phyloP scores from a whole-genome alignment of 495 filamentous ascomycete species.

The Penicillium roqueforti region DNA sequence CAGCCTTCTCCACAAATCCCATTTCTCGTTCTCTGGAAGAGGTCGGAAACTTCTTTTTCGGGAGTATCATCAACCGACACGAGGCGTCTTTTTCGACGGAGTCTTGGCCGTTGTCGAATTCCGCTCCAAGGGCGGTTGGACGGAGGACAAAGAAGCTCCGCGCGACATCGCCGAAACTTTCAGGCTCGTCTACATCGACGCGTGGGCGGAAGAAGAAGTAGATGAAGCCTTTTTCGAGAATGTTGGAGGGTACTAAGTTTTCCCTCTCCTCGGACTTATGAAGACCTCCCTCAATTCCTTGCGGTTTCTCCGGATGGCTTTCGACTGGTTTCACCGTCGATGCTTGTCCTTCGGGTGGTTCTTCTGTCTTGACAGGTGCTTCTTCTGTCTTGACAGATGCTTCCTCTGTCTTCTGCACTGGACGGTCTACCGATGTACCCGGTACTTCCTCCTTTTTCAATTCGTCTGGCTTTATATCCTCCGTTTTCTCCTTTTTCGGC shows the following conservation, averaged over 20 bases:
- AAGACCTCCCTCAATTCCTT: slow-evolving; percentile 21
- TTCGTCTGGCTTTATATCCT: slow-evolving; percentile 13
- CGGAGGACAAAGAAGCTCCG: slow-evolving; percentile 80
- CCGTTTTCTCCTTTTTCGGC: slow-evolving; percentile 35
- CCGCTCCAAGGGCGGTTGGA: slow-evolving; percentile 65
- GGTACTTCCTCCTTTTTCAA: slow-evolving; percentile 32
- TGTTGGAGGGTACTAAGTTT: slow-evolving; percentile 59
- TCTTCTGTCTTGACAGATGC: background rate
- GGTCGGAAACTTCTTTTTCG: slow-evolving; percentile 82
- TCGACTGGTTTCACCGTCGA: background rate
- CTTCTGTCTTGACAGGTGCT: background rate
- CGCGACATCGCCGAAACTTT: slow-evolving; percentile 66
- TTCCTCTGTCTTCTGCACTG: slow-evolving; percentile 19
- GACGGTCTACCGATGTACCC: background rate
- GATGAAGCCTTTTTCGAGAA: slow-evolving; percentile 88
- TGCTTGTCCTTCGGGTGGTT: background rate
- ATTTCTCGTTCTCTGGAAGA: slow-evolving; percentile 70
- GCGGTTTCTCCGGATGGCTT: slow-evolving; percentile 5
- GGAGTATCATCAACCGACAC: slow-evolving; percentile 70
- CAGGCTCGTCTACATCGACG: slow-evolving; percentile 68
- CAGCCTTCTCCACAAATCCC: slow-evolving; percentile 78
- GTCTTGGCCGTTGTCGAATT: slow-evolving; percentile 55
- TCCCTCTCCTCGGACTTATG: slow-evolving; percentile 46
- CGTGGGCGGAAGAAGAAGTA: slow-evolving; percentile 89
- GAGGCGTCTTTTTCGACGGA: slow-evolving; percentile 56